Percentiles rank a stretch among this genome's conserved stretches.
Conservation (phyloP, 306 rosid species). For the Senna tora region DNA sequence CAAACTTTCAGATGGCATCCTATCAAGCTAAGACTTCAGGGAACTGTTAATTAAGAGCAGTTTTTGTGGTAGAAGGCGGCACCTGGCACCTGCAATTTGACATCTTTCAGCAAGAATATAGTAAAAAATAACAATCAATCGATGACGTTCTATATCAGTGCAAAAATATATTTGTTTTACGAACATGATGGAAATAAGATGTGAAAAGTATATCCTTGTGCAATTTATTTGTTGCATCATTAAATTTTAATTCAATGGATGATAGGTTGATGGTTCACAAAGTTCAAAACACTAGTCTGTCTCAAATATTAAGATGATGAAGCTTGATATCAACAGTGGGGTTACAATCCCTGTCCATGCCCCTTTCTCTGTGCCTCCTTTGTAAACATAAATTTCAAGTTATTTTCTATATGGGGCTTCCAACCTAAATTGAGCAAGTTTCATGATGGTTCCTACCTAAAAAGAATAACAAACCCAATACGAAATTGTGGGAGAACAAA, state of each 20-base stretch:
- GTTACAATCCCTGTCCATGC: not conserved
- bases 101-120: not conserved
- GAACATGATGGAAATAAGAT: constrained; percentile 3
- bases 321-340: not conserved
- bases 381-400: not conserved
- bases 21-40: constrained; percentile 18
- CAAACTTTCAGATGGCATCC: constrained; percentile 29
- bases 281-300: too few species aligned
- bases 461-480: not conserved
- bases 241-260: not conserved
- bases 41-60: constrained; percentile 29
- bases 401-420: constrained; percentile 3
- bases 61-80: constrained; percentile 13
- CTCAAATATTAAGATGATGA: not conserved
- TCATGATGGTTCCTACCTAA: not conserved
- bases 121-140: not conserved
- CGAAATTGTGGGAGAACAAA: too few species aligned
- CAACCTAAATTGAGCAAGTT: constrained; percentile 5
- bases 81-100: constrained; percentile 47
- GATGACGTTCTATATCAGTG: not conserved
- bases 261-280: not conserved
- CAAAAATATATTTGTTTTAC: not conserved
- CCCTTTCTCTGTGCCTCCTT: not conserved
- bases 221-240: not conserved
- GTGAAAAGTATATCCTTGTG: not conserved